Evolutionary conservation across 768 basidiomycete genomes (phyloP).

Genomic region (Xerocomellus dryophilus): DNA sequence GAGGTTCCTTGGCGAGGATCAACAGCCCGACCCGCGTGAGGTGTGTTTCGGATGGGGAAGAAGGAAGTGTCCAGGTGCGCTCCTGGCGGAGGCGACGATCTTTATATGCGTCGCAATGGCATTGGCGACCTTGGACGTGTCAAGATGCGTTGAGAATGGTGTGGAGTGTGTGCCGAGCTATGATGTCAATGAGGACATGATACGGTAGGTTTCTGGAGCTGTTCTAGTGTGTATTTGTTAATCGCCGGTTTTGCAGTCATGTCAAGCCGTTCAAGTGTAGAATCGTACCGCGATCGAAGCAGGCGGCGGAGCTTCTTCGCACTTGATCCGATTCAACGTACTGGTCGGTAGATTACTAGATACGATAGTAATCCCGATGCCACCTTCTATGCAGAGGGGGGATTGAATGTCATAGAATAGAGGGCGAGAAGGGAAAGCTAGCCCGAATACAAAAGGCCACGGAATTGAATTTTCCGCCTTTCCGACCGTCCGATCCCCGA

Average conservation of each 20-base stretch:
- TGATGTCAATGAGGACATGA: neutral
- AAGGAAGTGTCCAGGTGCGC: slow-evolving; percentile 1
- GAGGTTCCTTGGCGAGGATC: neutral
- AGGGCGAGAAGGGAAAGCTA: too few species aligned
- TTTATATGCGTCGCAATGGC: neutral
- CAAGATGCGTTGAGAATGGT: neutral
- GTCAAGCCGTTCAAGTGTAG: slow-evolving; percentile 5
- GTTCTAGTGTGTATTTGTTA: neutral
- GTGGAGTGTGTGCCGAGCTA: neutral
- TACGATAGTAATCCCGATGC: too few species aligned
- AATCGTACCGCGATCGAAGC: neutral
- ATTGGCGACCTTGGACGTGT: slow-evolving; percentile 8
- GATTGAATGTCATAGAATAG: too few species aligned
- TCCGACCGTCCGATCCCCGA: too few species aligned
- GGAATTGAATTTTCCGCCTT: too few species aligned
- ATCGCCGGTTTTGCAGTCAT: too few species aligned
- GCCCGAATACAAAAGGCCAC: too few species aligned
- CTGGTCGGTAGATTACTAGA: too few species aligned
- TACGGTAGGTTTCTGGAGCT: neutral
- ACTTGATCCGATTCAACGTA: too few species aligned
- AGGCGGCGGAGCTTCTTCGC: neutral
- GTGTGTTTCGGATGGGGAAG: slow-evolving; percentile 11
- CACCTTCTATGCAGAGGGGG: too few species aligned
- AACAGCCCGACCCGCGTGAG: neutral
- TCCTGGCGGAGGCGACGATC: neutral